Evolutionary conservation across 1,284 basidiomycete genomes (phyloP), one percentile per base, ranked within the genome.

Genomic region (Malassezia arunalokei): DNA sequence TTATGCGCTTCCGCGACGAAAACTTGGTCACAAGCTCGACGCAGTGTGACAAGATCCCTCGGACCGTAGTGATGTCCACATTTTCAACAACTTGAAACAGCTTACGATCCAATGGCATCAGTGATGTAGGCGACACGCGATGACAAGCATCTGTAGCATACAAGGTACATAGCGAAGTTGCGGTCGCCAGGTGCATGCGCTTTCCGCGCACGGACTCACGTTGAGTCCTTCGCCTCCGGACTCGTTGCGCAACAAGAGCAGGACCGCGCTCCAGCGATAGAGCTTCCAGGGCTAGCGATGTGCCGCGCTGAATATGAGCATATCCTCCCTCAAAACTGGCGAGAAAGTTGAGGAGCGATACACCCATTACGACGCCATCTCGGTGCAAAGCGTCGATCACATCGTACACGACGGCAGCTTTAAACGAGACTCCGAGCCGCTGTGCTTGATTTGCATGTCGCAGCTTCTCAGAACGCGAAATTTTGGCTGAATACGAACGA

Each of bases 341-440:
- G 5, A 55, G 39, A 17, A 55, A 49, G 24, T 49, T 50, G 29
- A 55, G 47, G 38, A 55, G 43, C 12, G 53, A 20, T 5, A 55
- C 53, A 33, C 53, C 53, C 5, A 47, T 47, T 8, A 47, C 35
- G 14, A 55, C 37, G 9, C 40, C 31, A 41, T 55, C 53, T 11
- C 17, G 11, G 4, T 29, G 47, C 35, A 55, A n/a, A 3, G 32
- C 9, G 15, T 28, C 27, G 8, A 54, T 42, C 7, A 54, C 15
- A 4, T 33, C 30, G 29, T 55, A 49, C 7, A 55, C 24, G 5
- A 39, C 43, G 3, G 53, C 43, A 3, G 47, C 29, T 9, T 43
- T 43, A 45, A 30, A 48, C 32, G 51, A 40, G 40, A 45, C 40
- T 5, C 43, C 35, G n/a, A 29, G 12, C 6, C 28, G 37, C 11